Percentiles rank a stretch among this genome's conserved stretches.
Conservation (phyloP, 306 rosid genomes). For the Phaseolus lunatus region DNA sequence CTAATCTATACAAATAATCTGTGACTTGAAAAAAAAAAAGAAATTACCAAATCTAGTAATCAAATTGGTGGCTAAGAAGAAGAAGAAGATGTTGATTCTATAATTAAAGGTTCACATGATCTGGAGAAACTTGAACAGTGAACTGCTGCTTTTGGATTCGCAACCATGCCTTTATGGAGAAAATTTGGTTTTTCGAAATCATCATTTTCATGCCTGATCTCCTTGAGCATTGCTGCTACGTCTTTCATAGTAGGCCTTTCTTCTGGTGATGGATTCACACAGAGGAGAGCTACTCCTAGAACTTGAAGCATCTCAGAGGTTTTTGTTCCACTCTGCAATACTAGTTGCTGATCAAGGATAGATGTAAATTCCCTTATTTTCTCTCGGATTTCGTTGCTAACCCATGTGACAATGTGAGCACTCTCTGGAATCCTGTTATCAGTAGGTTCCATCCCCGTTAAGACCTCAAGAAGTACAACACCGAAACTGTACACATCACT, state of each 20-base stretch:
- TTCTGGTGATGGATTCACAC: slow-evolving; percentile 77
- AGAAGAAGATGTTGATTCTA: slow-evolving; percentile 64
- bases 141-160: slow-evolving; percentile 66
- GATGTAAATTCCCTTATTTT: slow-evolving; percentile 62
- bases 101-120: slow-evolving; percentile 83
- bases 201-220: slow-evolving; percentile 71
- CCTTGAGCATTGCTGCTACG: slow-evolving; percentile 88
- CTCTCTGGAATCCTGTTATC: slow-evolving; percentile 77
- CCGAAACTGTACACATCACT: slow-evolving; percentile 97
- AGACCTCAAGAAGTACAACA: slow-evolving; percentile 80
- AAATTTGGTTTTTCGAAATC: slow-evolving; percentile 69
- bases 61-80: slow-evolving; percentile 48
- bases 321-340: slow-evolving; percentile 77
- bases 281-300: slow-evolving; percentile 88
- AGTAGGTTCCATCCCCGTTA: slow-evolving; percentile 84
- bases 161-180: slow-evolving; percentile 55
- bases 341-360: slow-evolving; percentile 78
- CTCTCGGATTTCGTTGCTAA: slow-evolving; percentile 67
- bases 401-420: slow-evolving; percentile 82
- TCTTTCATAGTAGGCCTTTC: slow-evolving; percentile 95
- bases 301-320: slow-evolving; percentile 94
- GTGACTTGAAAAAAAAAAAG: slow-evolving; percentile 41
- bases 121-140: slow-evolving; percentile 90
- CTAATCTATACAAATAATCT: slow-evolving; percentile 57
- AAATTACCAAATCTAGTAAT: slow-evolving; percentile 42